Evolutionary conservation across 208 protist species (phyloP).

Genomic region (Leishmania arabica): DNA sequence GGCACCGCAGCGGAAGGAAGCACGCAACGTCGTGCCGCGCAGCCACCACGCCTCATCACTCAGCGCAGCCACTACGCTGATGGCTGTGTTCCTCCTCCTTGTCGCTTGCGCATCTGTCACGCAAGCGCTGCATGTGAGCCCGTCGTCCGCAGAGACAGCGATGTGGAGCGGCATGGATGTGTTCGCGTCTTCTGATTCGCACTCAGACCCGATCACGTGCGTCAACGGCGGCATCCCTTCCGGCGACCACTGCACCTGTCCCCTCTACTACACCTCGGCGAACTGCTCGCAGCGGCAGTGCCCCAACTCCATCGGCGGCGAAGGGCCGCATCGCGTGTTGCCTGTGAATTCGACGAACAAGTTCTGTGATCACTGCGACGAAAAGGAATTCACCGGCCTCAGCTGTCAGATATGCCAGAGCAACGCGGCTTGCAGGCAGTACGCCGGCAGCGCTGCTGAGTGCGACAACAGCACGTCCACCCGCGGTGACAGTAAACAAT

Average conservation of each 20-base stretch:
- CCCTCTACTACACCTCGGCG: slow-evolving; percentile 57
- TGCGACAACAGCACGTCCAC: slow-evolving; percentile 56
- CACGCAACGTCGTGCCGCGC: background rate
- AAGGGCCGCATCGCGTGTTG: slow-evolving; percentile 32
- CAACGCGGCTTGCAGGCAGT: slow-evolving; percentile 46
- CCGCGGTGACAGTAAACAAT: slow-evolving; percentile 74
- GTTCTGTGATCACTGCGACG: slow-evolving; percentile 54
- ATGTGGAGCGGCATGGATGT: background rate
- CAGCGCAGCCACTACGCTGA: background rate
- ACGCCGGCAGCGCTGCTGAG: slow-evolving; percentile 21
- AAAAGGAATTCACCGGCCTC: slow-evolving; percentile 47
- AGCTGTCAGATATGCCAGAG: slow-evolving; percentile 74
- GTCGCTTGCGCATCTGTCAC: background rate
- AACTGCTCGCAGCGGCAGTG: slow-evolving; percentile 62
- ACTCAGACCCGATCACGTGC: slow-evolving; percentile 29
- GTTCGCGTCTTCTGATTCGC: background rate
- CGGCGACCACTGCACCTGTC: slow-evolving; percentile 51
- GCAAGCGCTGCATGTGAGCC: background rate
- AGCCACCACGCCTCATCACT: no score
- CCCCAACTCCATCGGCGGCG: slow-evolving; percentile 58
- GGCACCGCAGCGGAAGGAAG: background rate
- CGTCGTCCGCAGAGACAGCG: background rate
- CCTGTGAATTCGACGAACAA: slow-evolving; percentile 43
- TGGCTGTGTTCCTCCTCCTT: background rate
- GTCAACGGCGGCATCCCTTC: slow-evolving; percentile 51